phyloP scores from a whole-genome alignment of 176 grass and related monocot species.

The Sorghum bicolor region Sorghum_bicolor_NCBIv3 NC_012871.2:72062001-72062500 shows the following conservation, averaged over 20 bases:
- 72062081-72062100: neutral
- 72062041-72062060: neutral
- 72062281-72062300: too few relatives aligned
- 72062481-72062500: constrained; percentile 7
- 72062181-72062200: neutral
- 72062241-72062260: too few relatives aligned
- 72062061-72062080: neutral
- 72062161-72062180: neutral
- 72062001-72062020: neutral
- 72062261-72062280: too few relatives aligned
- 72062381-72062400: too few relatives aligned
- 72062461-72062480: neutral
- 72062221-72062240: too few relatives aligned
- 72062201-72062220: too few relatives aligned
- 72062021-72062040: neutral
- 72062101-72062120: constrained; percentile 7
- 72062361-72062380: too few relatives aligned
- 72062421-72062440: neutral
- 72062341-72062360: too few relatives aligned
- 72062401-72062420: too few relatives aligned
- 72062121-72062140: constrained; percentile 12
- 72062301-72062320: too few relatives aligned
- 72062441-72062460: constrained; percentile 22
- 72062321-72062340: too few relatives aligned
- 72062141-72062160: neutral